Conservation (phyloP, 169 alveolate species). For the Plasmodium sp. region DNA sequence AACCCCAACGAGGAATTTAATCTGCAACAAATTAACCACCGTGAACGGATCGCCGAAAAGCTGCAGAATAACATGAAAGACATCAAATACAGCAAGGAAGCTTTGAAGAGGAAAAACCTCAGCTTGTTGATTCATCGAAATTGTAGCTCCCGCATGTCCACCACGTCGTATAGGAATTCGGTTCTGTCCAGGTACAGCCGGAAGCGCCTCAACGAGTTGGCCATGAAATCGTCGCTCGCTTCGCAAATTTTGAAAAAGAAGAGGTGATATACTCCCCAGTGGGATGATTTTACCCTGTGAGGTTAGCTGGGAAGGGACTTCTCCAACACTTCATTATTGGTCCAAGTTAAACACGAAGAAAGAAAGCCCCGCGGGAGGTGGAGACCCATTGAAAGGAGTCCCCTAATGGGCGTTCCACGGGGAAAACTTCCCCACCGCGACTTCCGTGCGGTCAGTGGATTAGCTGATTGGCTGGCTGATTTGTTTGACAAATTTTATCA, state of each 20-base stretch:
- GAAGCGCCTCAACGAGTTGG: conserved; percentile 40
- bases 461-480: not conserved
- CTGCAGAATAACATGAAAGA: conserved; percentile 43
- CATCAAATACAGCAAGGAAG: conserved; percentile 56
- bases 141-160: conserved; percentile 52
- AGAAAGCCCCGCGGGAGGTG: not conserved
- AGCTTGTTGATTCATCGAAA: conserved; percentile 19
- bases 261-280: not conserved
- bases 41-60: conserved; percentile 79
- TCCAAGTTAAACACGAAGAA: not conserved
- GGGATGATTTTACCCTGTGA: not conserved
- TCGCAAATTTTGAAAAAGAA: conserved; percentile 30
- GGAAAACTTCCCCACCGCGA: not conserved
- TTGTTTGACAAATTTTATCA: not conserved
- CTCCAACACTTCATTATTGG: not conserved
- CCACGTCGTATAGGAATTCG: conserved; percentile 40
- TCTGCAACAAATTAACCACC: conserved; percentile 74
- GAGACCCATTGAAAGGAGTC: not conserved
- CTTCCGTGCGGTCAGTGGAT: not conserved
- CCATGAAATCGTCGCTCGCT: conserved; percentile 36
- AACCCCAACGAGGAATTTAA: conserved; percentile 48
- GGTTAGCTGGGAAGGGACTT: not conserved
- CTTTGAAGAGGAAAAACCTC: conserved; percentile 44
- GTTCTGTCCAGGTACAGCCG: conserved; percentile 44
- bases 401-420: not conserved